Base-by-base conservation (phyloP, 164 flowering plant species). In the Magnolia sinica region DNA sequence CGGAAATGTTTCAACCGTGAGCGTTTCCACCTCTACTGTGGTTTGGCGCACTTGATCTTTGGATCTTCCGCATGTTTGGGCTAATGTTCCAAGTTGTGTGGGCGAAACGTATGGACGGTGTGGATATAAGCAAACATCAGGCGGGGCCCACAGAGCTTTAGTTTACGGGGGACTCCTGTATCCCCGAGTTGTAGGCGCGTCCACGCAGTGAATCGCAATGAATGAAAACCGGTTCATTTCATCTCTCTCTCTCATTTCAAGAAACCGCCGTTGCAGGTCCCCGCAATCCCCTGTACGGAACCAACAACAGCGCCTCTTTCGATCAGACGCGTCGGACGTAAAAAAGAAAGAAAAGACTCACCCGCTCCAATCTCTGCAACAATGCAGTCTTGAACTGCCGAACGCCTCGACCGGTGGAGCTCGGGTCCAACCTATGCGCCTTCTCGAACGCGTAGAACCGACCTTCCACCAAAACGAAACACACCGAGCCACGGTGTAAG, bases 401-500 rank as follows among this genome's bases (percentile, higher is more conserved):
- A 63, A 96, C 99, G 52, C 99, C 98, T 81, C 99, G 92, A 9
- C 99, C 99, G 10, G 83, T 91, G 11, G 98, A 94, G 83, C 76
- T 91, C 2, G 89, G 92, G 78, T 96, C 99, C 87, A 92, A 81
- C 67, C 98, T 82, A 76, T 92, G 93, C 58, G 99, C 97, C 77
- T 96, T 96, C 87, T 92, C 99, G 66, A 96, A 92, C 7, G 98
- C 97, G 76, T 96, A 94, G 74, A 90, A 91, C 27, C 99, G 98
- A 86, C 99, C 99, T 96, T 49, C 27, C 64, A 77, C 14, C 16
- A n/a, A 64, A 22, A 64, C 68, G 24, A 1, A 64, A 14, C 16
- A 68, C 27, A 6, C 18, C 19, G 31, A 68, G 29, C 14, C 6
- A 68, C 4, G 16, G 24, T 65, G 11, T 22, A 37, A 31, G 7